A percentile compares a stretch with the other conserved stretches of the same genome.
These are phyloP conservation scores for Epichloe hybrida DNA, from an alignment of 2,329 filamentous ascomycete genomes.

Conservation along the genomic window DNA sequence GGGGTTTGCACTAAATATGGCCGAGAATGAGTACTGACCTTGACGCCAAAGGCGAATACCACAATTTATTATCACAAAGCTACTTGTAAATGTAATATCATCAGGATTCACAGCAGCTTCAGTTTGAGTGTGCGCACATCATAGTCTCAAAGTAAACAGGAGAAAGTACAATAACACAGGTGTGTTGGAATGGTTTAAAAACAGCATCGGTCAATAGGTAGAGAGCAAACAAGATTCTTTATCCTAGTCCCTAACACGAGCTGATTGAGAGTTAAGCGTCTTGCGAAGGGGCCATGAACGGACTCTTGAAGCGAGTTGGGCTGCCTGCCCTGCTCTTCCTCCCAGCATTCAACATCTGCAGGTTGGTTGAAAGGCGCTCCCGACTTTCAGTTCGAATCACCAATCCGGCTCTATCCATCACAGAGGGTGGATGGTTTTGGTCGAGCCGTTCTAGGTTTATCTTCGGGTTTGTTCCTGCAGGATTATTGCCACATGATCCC, in stretches of 20 bases:
- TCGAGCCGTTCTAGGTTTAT: constrained; percentile 41
- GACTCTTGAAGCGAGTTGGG: constrained; percentile 46
- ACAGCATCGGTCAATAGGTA: background rate
- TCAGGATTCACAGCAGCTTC: too few species aligned
- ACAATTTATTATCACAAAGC: background rate
- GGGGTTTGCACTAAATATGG: too few species aligned
- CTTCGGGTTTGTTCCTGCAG: constrained; percentile 56
- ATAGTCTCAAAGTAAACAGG: background rate
- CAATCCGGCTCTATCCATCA: constrained; percentile 56
- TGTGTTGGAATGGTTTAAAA: background rate
- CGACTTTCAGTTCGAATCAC: constrained; percentile 75
- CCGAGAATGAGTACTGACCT: too few species aligned
- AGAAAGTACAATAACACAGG: background rate
- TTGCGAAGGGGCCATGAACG: constrained; percentile 36
- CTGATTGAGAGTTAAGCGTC: constrained; percentile 19
- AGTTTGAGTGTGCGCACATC: background rate
- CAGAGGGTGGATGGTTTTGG: constrained; percentile 26
- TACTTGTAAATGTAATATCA: background rate
- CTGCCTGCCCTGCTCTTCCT: constrained; percentile 43
- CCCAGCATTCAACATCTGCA: constrained; percentile 41
- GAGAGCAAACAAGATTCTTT: background rate
- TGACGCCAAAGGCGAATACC: background rate
- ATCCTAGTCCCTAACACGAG: background rate
- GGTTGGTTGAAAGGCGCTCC: constrained; percentile 53
- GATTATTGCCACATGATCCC: constrained; percentile 41